These are phyloP conservation scores for Hypoxylon rubiginosum DNA, from an alignment of 2,329 filamentous ascomycete species.

Conservation along the genomic window DNA sequence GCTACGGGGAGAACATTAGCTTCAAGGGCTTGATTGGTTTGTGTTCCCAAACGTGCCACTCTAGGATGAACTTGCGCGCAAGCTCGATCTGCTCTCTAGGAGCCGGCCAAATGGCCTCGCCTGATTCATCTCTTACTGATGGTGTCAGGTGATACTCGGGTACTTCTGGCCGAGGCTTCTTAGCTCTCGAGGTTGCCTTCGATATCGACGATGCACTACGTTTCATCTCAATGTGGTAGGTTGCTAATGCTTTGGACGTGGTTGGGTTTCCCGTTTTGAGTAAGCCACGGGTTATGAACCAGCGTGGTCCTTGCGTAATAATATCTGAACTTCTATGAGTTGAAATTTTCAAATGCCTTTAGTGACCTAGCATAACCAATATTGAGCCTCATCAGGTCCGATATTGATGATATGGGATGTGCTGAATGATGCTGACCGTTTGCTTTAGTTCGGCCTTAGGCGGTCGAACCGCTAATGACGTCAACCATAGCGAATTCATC, in stretches of 20 bases:
- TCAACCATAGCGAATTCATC: constrained; percentile 31
- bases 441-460: neutral
- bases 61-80: constrained; percentile 68
- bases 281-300: neutral
- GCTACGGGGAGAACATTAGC: constrained; percentile 53
- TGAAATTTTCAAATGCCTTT: constrained; percentile 6
- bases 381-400: constrained; percentile 19
- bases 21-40: neutral
- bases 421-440: neutral
- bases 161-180: constrained; percentile 49
- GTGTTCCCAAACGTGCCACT: constrained; percentile 62
- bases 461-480: constrained; percentile 30
- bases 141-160: constrained; percentile 62
- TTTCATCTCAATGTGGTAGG: constrained; percentile 44
- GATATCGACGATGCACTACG: constrained; percentile 42
- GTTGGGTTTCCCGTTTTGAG: neutral
- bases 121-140: constrained; percentile 58
- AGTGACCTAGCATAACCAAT: constrained; percentile 12
- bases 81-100: constrained; percentile 66
- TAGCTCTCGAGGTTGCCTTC: constrained; percentile 40
- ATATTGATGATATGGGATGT: neutral
- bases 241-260: neutral
- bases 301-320: constrained; percentile 7
- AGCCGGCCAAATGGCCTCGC: constrained; percentile 72
- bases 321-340: neutral